These are phyloP conservation scores for Ceratobasidium sp. DNA, from an alignment of 1,284 basidiomycete species.

Conservation along the genomic window DNA sequence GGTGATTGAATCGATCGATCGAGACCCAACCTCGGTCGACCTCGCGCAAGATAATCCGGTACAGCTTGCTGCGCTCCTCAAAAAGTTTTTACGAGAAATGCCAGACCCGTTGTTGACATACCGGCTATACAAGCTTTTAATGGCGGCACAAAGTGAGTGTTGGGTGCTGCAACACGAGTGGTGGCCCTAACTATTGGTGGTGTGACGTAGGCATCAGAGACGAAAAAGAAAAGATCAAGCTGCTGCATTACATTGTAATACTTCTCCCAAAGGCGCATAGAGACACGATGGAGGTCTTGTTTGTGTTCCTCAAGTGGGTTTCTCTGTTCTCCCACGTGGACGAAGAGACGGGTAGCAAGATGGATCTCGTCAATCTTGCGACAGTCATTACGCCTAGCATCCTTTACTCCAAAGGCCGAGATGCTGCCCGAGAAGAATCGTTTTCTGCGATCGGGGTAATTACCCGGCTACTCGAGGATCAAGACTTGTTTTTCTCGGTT, in stretches of 20 bases:
- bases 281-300: constrained; percentile 97
- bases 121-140: constrained; percentile 88
- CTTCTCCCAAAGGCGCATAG: constrained; percentile 92
- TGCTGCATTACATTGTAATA: constrained; percentile 86
- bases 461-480: constrained; percentile 85
- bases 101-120: constrained; percentile 97
- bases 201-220: constrained; percentile 77
- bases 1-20: constrained; percentile 90
- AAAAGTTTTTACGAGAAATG: constrained; percentile 95
- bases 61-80: constrained; percentile 94
- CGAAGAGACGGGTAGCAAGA: constrained; percentile 97
- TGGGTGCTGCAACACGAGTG: constrained; percentile 18
- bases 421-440: constrained; percentile 91
- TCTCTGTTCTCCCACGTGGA: constrained; percentile 98
- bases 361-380: constrained; percentile 97
- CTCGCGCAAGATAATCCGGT: constrained; percentile 95
- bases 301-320: constrained; percentile 99
- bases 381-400: constrained; percentile 98
- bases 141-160: constrained; percentile 52
- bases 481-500: constrained; percentile 92
- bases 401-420: constrained; percentile 82
- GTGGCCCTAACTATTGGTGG: constrained; percentile 52
- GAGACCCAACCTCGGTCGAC: constrained; percentile 89
- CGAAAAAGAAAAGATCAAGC: constrained; percentile 63
- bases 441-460: constrained; percentile 90